These are phyloP conservation scores for Penicillium sp. DNA, from an alignment of 2,329 filamentous ascomycete genomes.

Conservation along the genomic window DNA sequence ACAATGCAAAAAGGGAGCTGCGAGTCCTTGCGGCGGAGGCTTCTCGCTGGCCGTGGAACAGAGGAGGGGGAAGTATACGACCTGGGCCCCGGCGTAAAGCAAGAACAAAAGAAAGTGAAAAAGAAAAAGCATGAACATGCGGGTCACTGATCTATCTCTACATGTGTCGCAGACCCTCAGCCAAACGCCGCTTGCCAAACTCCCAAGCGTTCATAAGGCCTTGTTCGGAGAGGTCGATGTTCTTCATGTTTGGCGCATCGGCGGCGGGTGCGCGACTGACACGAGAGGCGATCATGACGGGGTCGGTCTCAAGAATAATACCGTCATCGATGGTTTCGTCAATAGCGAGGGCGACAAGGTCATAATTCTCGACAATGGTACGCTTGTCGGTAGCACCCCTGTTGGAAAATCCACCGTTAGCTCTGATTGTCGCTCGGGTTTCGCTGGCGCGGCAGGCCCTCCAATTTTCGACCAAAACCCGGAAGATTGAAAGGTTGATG, in stretches of 20 bases:
- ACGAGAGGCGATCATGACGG: slow-evolving; percentile 83
- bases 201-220: slow-evolving; percentile 91
- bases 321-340: slow-evolving; percentile 95
- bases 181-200: slow-evolving; percentile 84
- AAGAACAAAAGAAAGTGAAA: neutral
- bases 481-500: neutral
- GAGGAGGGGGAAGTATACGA: too few species aligned
- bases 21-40: too few species aligned
- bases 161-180: slow-evolving; percentile 73
- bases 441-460: too few species aligned
- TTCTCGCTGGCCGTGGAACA: too few species aligned
- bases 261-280: slow-evolving; percentile 88
- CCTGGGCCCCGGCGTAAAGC: neutral
- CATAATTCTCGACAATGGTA: slow-evolving; percentile 97
- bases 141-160: slow-evolving; percentile 11
- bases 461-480: too few species aligned
- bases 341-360: slow-evolving; percentile 85
- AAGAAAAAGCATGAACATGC: neutral
- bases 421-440: neutral
- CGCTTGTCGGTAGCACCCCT: slow-evolving; percentile 96
- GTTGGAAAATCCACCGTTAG: slow-evolving; percentile 15
- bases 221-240: slow-evolving; percentile 92
- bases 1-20: too few species aligned
- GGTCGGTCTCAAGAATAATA: slow-evolving; percentile 95
- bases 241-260: slow-evolving; percentile 81